Percentiles rank a stretch among this genome's conserved stretches.
These are phyloP conservation scores for Tricholoma hemisulphureum DNA, from an alignment of 768 basidiomycete species.

Conservation along the genomic window DNA sequence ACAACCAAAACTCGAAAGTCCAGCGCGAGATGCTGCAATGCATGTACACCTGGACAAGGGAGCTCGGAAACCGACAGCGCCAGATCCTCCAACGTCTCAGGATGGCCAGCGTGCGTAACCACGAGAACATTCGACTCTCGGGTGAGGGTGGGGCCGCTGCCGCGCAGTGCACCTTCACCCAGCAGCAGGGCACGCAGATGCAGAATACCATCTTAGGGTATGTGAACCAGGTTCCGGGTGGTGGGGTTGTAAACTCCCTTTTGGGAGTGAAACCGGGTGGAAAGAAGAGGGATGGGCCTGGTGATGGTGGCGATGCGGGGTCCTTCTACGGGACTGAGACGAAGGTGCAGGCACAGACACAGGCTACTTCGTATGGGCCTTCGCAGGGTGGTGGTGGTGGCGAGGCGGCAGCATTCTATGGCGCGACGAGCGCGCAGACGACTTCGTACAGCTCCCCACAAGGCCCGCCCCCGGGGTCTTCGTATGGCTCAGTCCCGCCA, in stretches of 20 bases:
- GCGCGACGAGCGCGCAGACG: too few species aligned
- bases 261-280: slow-evolving; percentile 31
- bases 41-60: slow-evolving; percentile 60
- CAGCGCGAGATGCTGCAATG: slow-evolving; percentile 76
- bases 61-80: slow-evolving; percentile 46
- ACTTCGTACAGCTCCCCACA: neutral
- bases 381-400: too few species aligned
- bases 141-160: slow-evolving; percentile 50
- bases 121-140: slow-evolving; percentile 63
- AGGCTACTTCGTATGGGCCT: neutral
- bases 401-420: too few species aligned
- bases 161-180: slow-evolving; percentile 48
- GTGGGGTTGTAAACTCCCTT: slow-evolving; percentile 41
- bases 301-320: slow-evolving; percentile 15
- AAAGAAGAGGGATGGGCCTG: slow-evolving; percentile 25
- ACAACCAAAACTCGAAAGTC: slow-evolving; percentile 57
- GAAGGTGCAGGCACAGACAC: neutral
- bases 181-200: slow-evolving; percentile 45
- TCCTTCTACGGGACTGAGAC: neutral
- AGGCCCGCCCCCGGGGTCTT: slow-evolving; percentile 5
- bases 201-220: slow-evolving; percentile 51
- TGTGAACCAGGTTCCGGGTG: slow-evolving; percentile 46
- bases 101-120: slow-evolving; percentile 67
- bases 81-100: slow-evolving; percentile 55
- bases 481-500: slow-evolving; percentile 7